Evolutionary conservation across 805 yeast species (phyloP), one percentile per base, ranked within the genome.

Genomic region (Wickerhamiella spandovensis): DNA sequence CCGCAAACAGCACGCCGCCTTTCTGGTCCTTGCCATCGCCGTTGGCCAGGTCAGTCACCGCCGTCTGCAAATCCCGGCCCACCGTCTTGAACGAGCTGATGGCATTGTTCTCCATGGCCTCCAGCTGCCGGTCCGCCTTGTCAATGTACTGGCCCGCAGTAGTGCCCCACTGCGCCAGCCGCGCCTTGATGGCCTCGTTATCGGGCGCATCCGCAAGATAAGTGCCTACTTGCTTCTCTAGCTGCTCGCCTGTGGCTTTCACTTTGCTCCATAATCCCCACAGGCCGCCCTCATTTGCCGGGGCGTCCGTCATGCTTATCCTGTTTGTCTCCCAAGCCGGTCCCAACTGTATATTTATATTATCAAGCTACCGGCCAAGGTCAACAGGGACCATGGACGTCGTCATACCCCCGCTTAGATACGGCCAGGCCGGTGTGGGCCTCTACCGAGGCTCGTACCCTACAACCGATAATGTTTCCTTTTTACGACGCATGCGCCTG

Each of bases 371-470:
- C n/a, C n/a, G n/a, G n/a, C n/a, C n/a, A n/a, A n/a, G n/a, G n/a
- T n/a, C n/a, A n/a, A n/a, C n/a, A n/a, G n/a, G n/a, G n/a, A n/a
- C n/a, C n/a, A 28, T 28, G 32, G 32, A 28, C 32, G 12, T 21
- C 8, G 25, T 41, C 10, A n/a, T 24, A 2, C 60, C 61, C 20
- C 97, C 98, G 1, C 70, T 89, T 53, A 73, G 87, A 52, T 92
- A 83, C 65, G 78, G 80, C 47, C 71, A 78, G 15, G 77, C 89
- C 2, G 85, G 82, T 58, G 78, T 83, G 1, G 71, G 75, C 46
- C 67, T 90, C 3, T 84, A 80, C 59, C 68, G 97, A 44, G 97
- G 97, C 0, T 82, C 94, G 1, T 85, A 84, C 58, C 97, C 97
- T 1, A 73, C 92, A 48, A 78, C 79, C 45, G 73, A 81, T 50